Base-by-base conservation (phyloP, 2,329 filamentous ascomycete genomes). In the Penicillium sp. region DNA sequence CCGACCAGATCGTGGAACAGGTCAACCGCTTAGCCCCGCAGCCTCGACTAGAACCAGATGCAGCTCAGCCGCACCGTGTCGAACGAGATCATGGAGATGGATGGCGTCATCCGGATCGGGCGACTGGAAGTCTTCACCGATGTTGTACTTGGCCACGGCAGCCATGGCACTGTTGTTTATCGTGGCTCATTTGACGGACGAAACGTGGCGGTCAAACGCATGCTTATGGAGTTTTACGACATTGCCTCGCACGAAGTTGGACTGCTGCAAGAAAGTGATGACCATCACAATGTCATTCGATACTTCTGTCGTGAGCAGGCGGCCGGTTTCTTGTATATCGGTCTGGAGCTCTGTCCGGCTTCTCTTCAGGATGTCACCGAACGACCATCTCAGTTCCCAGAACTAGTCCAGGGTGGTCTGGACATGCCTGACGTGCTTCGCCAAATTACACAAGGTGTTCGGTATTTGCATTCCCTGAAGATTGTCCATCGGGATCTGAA, bases 401-500 rank as follows among this genome's bases (percentile, higher is more conserved):
- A 82, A 3, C 74, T 97, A 31, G 85, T 90, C 23, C 64, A 69
- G 34, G 63, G 60, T 24, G 85, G 86, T 56, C 74, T 80, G 54
- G 87, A 97, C 60, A 74, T 94, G 41, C 87, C 87, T 0, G 81
- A 84, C 52, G 83, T 94, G 2, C 72, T 98, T 29, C 85, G 89
- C 48, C 93, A 98, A 65, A 89, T 98, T 50, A 88, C 90, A 2
- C 85, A 87, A 46, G 93, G 93, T 28, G 80, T 98, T 24, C 84
- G 85, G 47, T 90, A 97, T 67, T 75, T 98, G 8, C 93, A 98
- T 69, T 85, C 84, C 14, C 77, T 97, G 35, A 86, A 93, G 50
- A 96, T 98, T 62, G 94, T 98, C 3, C 93, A 98, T 66, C 87
- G 93, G 43, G 93, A 98, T 63, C 80, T 98, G 61, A 98, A 98